Base-by-base conservation (phyloP, 495 filamentous ascomycete genomes). In the Neurospora terricola region DNA sequence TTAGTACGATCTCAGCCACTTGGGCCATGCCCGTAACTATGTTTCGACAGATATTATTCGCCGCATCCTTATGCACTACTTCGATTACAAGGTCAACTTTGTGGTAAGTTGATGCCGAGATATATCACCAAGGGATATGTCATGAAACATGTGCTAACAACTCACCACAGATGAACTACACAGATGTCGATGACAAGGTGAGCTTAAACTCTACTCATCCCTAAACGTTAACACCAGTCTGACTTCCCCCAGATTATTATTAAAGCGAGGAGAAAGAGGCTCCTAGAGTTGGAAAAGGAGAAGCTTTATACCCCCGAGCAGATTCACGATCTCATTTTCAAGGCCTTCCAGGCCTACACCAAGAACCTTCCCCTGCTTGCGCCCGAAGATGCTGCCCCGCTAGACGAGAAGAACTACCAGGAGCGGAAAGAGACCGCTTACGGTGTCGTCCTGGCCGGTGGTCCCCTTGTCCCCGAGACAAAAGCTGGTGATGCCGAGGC, bases 21-120 rank as follows among this genome's bases (percentile, higher is more conserved):
- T 75, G 36, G 73, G 69, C 10, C 71, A 75, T 90, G 93, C 93
- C 12, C 85, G 94, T 71, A 99, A 97, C 83, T 98, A 97, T 91
- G 92, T 97, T 71, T 92, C 89, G 38, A 96, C 93, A 18, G 96
- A 98, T 82, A 96, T 99, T 66, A 90, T 98, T 73, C 88, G 94
- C 43, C 87, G 96, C 77, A 93, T 98, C 75, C 83, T 98, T 82
- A 81, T 85, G 74, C 90, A 97, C 78, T 95, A 96, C 82, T 97
- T 97, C 79, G 88, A 89, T 62, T 97, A 90, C 80, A 85, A 94
- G 39, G 89, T 98, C 72, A 88, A 91, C 59, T 97, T 97, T 86
- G 93, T 98, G 68, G 77, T 79, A 18, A 38, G 76, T 76, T 5
- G 4, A 34, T 34, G 30, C 30, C 30, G 30, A 34, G 34, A 34